Evolutionary conservation across 495 filamentous ascomycete genomes (phyloP), one percentile per base, ranked within the genome.

Genomic region (Hypoxylon subgilvum): DNA sequence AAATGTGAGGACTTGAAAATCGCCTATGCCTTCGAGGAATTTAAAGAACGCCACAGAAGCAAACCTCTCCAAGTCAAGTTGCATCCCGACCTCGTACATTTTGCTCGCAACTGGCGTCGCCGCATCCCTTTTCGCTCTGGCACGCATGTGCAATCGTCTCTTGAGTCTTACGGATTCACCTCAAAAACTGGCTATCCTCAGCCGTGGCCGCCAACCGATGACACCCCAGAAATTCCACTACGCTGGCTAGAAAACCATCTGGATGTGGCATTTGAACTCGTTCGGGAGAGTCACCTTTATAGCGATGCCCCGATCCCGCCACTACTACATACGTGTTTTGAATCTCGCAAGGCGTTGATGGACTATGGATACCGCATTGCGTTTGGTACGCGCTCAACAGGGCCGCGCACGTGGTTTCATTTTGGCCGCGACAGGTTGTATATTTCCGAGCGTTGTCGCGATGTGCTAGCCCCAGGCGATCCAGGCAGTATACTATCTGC

Each of bases 321-420:
- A 12, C 19, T 57, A 8, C 28, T 57, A 16, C 53, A 57, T 30
- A 49, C 35, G 6, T 57, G 53, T 13, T 9, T 9, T 14, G 53
- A 57, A 34, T 57, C 53, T 17, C 53, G 53, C 21, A 10, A 31
- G n/a, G n/a, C 34, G 6, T 19, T 57, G 17, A 48, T 41, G 25
- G 16, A 42, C 5, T 49, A 31, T 18, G 53, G 53, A 1, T 57
- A 57, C 17, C 32, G 17, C 19, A n/a, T 57, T 32, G 34, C 43
- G n/a, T 57, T 57, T 32, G 22, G 38, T 28, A 50, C 36, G 3
- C 46, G 45, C 1, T 44, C 35, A 9, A 28, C 17, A 1, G 36
- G 18, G 3, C 54, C 54, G 3, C 54, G 38, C 18, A 58, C 54
- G 13, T 58, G 54, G 54, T 58, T 58, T 28, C 25, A 58, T 30